These are phyloP conservation scores for Pyrenochaeta sp. DNA, from an alignment of 2,329 filamentous ascomycete genomes.

Conservation along the genomic window DNA sequence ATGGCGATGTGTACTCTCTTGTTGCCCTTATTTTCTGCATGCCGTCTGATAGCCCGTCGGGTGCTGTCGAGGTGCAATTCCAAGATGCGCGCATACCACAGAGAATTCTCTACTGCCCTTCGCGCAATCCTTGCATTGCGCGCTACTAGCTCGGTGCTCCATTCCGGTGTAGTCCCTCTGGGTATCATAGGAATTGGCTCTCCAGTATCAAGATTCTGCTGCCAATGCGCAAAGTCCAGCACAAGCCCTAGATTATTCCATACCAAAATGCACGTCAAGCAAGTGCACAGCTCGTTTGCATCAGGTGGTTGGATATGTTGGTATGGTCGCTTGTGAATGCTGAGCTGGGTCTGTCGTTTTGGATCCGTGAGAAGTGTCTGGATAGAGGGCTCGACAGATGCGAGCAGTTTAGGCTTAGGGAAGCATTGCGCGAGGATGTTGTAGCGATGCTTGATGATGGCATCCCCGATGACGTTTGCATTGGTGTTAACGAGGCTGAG, in stretches of 20 bases:
- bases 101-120: slow-evolving; percentile 56
- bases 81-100: slow-evolving; percentile 62
- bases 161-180: slow-evolving; percentile 57
- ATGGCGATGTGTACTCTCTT: slow-evolving; percentile 56
- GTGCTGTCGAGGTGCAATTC: slow-evolving; percentile 60
- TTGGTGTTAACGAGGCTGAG: slow-evolving; percentile 56
- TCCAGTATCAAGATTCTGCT: slow-evolving; percentile 59
- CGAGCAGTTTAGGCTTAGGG: slow-evolving; percentile 58
- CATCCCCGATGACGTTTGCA: slow-evolving; percentile 53
- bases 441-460: slow-evolving; percentile 60
- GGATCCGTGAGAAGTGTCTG: slow-evolving; percentile 52
- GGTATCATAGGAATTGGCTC: slow-evolving; percentile 63
- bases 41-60: slow-evolving; percentile 56
- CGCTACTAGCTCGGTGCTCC: slow-evolving; percentile 60
- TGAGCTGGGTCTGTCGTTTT: slow-evolving; percentile 54
- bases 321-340: slow-evolving; percentile 61
- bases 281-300: slow-evolving; percentile 62
- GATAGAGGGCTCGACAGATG: slow-evolving; percentile 48
- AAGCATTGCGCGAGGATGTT: slow-evolving; percentile 61
- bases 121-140: slow-evolving; percentile 56
- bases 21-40: slow-evolving; percentile 61
- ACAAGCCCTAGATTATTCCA: slow-evolving; percentile 66
- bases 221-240: slow-evolving; percentile 67
- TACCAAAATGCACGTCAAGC: slow-evolving; percentile 63
- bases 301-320: slow-evolving; percentile 62